Percentiles rank a stretch among this genome's conserved stretches.
Evolutionary conservation across 2,329 filamentous ascomycete species (phyloP).

Genomic region (Ciborinia camelliae): DNA sequence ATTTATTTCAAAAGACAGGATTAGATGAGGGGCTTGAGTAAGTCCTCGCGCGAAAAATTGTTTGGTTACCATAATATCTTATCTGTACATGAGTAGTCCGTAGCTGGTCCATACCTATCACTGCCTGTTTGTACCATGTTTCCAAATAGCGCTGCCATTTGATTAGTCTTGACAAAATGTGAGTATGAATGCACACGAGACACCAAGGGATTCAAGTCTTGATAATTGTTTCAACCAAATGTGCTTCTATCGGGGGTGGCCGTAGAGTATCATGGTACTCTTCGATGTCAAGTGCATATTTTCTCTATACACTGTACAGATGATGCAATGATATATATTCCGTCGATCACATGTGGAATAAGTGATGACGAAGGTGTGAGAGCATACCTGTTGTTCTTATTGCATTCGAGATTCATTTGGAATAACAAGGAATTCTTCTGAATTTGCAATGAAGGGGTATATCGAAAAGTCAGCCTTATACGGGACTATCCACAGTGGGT

Average conservation of each 20-base stretch:
- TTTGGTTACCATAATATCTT: not conserved
- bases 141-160: not conserved
- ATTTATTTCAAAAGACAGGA: too few species aligned
- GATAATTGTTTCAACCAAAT: not conserved
- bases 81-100: not conserved
- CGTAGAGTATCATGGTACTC: not conserved
- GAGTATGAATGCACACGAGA: not conserved
- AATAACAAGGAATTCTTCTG: not conserved
- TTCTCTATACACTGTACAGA: not conserved
- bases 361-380: not conserved
- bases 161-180: not conserved
- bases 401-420: not conserved
- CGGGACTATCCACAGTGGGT: not conserved
- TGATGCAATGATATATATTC: not conserved
- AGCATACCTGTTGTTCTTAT: not conserved
- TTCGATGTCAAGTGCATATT: not conserved
- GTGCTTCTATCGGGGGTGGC: not conserved
- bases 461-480: not conserved
- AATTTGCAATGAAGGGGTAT: not conserved
- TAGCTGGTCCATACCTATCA: not conserved
- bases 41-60: too few species aligned
- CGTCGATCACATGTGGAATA: not conserved
- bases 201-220: not conserved
- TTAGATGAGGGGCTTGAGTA: too few species aligned
- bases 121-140: not conserved